Evolutionary conservation across 176 grass and related monocot species (phyloP).

Genomic region (Metroxylon sagu): DNA sequence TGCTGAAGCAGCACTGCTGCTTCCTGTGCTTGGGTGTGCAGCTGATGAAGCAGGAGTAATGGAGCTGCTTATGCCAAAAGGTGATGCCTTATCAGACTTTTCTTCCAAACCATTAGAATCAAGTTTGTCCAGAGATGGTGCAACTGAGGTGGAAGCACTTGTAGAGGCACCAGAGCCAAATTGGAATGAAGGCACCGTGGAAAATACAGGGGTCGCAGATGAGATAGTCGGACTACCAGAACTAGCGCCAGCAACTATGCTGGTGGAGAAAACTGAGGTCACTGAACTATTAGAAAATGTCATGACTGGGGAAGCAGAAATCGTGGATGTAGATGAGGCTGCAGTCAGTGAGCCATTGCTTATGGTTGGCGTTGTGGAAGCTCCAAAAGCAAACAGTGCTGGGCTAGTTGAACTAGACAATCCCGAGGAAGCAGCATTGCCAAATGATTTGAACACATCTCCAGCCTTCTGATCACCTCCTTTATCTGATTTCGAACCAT

Average conservation of each 20-base stretch:
- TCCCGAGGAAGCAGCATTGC: slow-evolving; percentile 3
- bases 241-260: neutral
- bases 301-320: neutral
- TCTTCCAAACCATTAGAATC: neutral
- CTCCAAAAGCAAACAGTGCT: neutral
- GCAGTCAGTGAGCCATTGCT: neutral
- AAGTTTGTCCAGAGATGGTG: neutral
- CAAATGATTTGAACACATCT: slow-evolving; percentile 7
- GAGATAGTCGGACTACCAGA: neutral
- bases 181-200: slow-evolving; percentile 1
- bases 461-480: neutral
- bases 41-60: neutral
- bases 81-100: neutral
- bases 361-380: neutral
- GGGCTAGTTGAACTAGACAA: neutral
- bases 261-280: neutral
- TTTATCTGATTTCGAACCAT: slow-evolving; percentile 3
- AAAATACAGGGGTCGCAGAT: neutral
- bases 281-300: neutral
- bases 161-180: neutral
- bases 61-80: neutral
- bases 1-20: neutral
- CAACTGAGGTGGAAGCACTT: neutral
- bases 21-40: neutral
- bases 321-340: neutral